Evolutionary conservation across 1,139 yeast species (phyloP).

Genomic region (Geotrichum fermentans): DNA sequence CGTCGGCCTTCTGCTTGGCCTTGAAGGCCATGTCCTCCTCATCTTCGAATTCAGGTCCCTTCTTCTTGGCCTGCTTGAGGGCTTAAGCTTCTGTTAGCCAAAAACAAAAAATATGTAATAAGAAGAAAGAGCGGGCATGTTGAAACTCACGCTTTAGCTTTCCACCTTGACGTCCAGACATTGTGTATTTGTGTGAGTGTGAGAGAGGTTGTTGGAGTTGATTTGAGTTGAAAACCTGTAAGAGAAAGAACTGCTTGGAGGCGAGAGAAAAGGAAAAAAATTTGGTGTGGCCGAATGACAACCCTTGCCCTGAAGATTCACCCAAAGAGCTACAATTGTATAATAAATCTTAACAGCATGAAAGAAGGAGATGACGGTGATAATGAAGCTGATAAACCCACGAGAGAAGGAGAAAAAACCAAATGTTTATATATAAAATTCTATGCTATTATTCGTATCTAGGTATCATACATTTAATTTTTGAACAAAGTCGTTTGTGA

Average conservation of each 20-base stretch:
- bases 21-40: slow-evolving; percentile 88
- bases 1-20: slow-evolving; percentile 92
- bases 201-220: background rate
- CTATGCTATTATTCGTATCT: background rate
- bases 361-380: no score
- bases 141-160: slow-evolving; percentile 44
- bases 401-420: no score
- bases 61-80: slow-evolving; percentile 48
- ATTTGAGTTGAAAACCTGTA: no score
- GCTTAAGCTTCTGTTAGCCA: slow-evolving; percentile 28
- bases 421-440: no score
- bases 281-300: no score
- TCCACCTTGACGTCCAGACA: slow-evolving; percentile 50
- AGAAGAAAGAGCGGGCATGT: no score
- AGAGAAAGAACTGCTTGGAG: background rate
- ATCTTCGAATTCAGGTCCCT: slow-evolving; percentile 65
- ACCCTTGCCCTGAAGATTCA: background rate
- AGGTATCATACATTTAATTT: slow-evolving; percentile 8
- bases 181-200: slow-evolving; percentile 22
- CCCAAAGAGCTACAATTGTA: no score
- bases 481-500: slow-evolving; percentile 5
- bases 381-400: no score
- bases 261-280: background rate
- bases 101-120: background rate
- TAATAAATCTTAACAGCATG: no score